A percentile compares a stretch with the other conserved stretches of the same genome.
Conservation (phyloP, 805 yeast genomes). For the Barnettozyma californica region DNA sequence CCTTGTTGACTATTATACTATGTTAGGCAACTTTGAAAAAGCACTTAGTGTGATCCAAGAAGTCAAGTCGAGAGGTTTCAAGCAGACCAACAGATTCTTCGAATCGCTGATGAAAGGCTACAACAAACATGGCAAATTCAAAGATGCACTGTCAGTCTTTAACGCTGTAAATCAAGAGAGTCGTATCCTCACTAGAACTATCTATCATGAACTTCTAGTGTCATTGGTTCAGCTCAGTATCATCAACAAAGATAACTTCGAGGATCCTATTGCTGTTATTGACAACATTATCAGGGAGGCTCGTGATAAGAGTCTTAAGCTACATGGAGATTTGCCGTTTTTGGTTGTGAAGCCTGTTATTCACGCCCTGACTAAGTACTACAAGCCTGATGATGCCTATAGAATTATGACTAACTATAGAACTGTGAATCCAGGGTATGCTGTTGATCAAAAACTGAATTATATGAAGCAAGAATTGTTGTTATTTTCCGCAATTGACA, state of each 20-base stretch:
- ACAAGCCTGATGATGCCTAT: conserved; percentile 29
- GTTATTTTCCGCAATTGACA: conserved; percentile 25
- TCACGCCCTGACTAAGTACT: conserved; percentile 25
- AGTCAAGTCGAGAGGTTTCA: conserved; percentile 21
- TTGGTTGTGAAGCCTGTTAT: conserved; percentile 33
- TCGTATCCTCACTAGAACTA: conserved; percentile 22
- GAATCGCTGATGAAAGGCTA: conserved; percentile 28
- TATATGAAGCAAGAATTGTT: conserved; percentile 29
- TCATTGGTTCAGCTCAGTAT: conserved; percentile 28
- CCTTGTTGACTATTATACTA: conserved; percentile 5
- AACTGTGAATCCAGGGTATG: conserved; percentile 23
- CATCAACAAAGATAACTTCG: conserved; percentile 24
- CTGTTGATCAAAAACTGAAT: conserved; percentile 20
- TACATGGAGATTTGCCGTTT: conserved; percentile 27
- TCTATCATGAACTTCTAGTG: conserved; percentile 27
- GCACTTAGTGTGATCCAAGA: conserved; percentile 27
- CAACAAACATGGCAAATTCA: conserved; percentile 22
- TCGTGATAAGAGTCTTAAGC: conserved; percentile 18
- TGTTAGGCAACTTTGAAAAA: conserved; percentile 22
- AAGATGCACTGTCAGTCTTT: conserved; percentile 26
- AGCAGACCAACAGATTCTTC: conserved; percentile 24
- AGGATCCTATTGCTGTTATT: conserved; percentile 26
- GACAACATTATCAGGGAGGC: conserved; percentile 27
- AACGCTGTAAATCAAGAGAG: conserved; percentile 23
- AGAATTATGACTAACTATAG: conserved; percentile 29